Percentiles rank a stretch among this genome's conserved stretches.
Evolutionary conservation across 1,139 yeast genomes (phyloP).

Genomic region (Lodderomyces theae): DNA sequence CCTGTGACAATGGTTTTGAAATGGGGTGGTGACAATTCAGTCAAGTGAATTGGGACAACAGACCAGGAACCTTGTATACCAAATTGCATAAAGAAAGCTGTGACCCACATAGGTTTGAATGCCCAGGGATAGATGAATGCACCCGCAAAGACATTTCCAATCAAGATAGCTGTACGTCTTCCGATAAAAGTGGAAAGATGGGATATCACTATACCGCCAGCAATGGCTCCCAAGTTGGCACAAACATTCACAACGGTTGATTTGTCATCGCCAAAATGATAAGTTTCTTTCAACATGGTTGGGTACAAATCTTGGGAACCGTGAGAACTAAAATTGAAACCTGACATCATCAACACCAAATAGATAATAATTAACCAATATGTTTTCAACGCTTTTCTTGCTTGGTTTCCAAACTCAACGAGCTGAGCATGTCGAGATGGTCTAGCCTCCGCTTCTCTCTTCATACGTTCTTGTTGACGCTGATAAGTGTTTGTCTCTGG

Average conservation of each 20-base stretch:
- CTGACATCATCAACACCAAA: conserved; percentile 39
- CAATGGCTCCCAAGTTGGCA: conserved; percentile 38
- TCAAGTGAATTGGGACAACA: conserved; percentile 71
- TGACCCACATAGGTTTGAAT: conserved; percentile 52
- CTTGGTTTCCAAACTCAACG: conserved; percentile 17
- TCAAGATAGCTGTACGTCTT: conserved; percentile 36
- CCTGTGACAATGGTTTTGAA: conserved; percentile 74
- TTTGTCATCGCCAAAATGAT: conserved; percentile 25
- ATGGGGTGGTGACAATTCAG: conserved; percentile 76
- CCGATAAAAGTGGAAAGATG: conserved; percentile 37
- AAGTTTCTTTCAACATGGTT: conserved; percentile 32
- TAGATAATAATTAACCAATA: conserved; percentile 42
- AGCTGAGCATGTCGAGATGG: conserved; percentile 9
- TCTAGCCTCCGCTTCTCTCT: conserved; percentile 16
- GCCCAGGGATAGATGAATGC: conserved; percentile 76
- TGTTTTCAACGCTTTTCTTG: conserved; percentile 27
- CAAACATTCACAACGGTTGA: conserved; percentile 37
- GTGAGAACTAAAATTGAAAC: conserved; percentile 40
- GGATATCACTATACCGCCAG: conserved; percentile 38
- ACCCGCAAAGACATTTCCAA: conserved; percentile 65
- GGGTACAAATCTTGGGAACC: conserved; percentile 43
- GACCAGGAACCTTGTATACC: conserved; percentile 91
- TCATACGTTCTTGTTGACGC: conserved; percentile 23
- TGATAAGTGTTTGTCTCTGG: conserved; percentile 39
- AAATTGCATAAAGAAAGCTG: conserved; percentile 78